Base-by-base conservation (phyloP, 2,329 filamentous ascomycete genomes). In the Alternaria brassicae region DNA sequence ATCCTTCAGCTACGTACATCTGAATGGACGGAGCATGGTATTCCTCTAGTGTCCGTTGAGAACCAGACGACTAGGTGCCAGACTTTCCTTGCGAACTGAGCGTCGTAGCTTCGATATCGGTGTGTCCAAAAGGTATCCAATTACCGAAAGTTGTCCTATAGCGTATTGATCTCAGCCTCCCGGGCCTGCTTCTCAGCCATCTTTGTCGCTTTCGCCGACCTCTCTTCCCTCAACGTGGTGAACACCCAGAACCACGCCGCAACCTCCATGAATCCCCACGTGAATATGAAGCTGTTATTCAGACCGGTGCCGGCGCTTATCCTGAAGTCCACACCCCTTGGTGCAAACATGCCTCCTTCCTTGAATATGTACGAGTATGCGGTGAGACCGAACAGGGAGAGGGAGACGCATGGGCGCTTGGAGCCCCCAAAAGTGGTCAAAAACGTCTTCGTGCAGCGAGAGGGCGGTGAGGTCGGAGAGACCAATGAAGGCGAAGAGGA, bases 201-300 rank as follows among this genome's bases (percentile, higher is more conserved):
- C 30, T 71, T 68, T 21, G 63, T 63, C 4, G 67, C 69, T 30
- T 70, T 70, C 60, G 76, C 71, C 17, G 69, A 61, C 39, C 76
- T 68, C 62, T 79, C 77, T 51, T 79, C 77, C 17, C 76, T 68
- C 34, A 79, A 52, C 30, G 73, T 70, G 17, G 78, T 56, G 53
- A 74, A 79, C 6, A 78, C 88, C 93, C 93, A 97, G 78, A 96
- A 93, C 92, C 93, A 97, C 61, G 86, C 85, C 66, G 92, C 83
- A 76, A 92, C 86, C 81, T 97, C 93, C 72, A 96, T 73, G 71
- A 97, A 95, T 8, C 88, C 88, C 78, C 92, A 95, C 0, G 90
- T 88, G 74, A 97, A 96, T 39, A 96, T 87, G 39, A 96, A 81
- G 50, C 92, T 86, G 75, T 96, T 96, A 81, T 93, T 92, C 69